phyloP scores from a whole-genome alignment of 768 basidiomycete genomes.

The Termitomyces titanicus region DNA sequence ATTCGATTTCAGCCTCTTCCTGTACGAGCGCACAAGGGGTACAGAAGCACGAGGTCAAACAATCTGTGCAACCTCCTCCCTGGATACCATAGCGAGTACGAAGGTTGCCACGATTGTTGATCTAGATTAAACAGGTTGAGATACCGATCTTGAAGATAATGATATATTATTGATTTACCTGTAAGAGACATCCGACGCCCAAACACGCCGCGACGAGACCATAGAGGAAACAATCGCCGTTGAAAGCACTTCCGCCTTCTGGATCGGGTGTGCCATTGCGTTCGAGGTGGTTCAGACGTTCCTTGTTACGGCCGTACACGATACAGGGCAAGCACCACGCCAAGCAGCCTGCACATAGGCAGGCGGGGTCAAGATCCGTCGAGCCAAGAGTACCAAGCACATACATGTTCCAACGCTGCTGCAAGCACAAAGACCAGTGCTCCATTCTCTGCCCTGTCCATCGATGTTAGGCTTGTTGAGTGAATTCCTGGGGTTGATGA shows the following conservation, averaged over 20 bases:
- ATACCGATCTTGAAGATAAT: background rate
- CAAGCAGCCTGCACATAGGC: slow-evolving; percentile 18
- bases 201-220: slow-evolving; percentile 18
- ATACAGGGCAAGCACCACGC: slow-evolving; percentile 37
- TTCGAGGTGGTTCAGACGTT: slow-evolving; percentile 29
- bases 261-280: slow-evolving; percentile 30
- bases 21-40: slow-evolving; percentile 38
- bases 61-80: slow-evolving; percentile 32
- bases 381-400: slow-evolving; percentile 16
- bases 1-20: slow-evolving; percentile 34
- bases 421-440: slow-evolving; percentile 22
- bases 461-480: slow-evolving; percentile 21
- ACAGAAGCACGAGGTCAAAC: slow-evolving; percentile 29
- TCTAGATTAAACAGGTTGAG: background rate
- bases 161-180: slow-evolving; percentile 20
- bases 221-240: slow-evolving; percentile 26
- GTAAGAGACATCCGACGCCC: slow-evolving; percentile 28
- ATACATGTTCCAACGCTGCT: slow-evolving; percentile 19
- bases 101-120: slow-evolving; percentile 8
- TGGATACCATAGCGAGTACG: slow-evolving; percentile 34
- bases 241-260: slow-evolving; percentile 25
- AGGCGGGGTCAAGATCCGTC: background rate
- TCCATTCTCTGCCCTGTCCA: slow-evolving; percentile 24
- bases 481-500: slow-evolving; percentile 18
- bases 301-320: slow-evolving; percentile 33